Base-by-base conservation (phyloP, 1,139 yeast genomes). In the Debaryomycetaceae sp. region DNA sequence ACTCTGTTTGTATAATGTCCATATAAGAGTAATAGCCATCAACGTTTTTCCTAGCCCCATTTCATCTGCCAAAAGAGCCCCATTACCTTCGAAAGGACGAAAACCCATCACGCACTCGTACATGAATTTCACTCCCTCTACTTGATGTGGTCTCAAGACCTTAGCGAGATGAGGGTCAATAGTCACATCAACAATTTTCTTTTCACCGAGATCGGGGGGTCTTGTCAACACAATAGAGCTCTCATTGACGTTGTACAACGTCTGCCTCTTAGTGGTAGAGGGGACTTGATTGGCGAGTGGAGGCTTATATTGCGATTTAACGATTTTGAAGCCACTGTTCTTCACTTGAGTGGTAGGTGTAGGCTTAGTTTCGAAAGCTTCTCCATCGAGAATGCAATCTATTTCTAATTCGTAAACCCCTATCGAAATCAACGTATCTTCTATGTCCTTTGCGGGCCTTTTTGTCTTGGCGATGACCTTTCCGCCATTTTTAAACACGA, bases 41-140 rank as follows among this genome's bases (percentile, higher is more conserved):
- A 93, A 65, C 0, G 98, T 91, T 59, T 93, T 93, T 0, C 99
- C 99, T 24, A 93, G 70, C 0, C 99, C 99, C 99, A 93, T 93
- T 58, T 93, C 98, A 62, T 93, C 99, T 0, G 99, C 99, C 41
- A 93, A 64, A 6, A 93, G 67, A 2, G 95, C 93, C 0, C 99
- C 98, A 40, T 68, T 60, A 2, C 84, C 87, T n/a, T 67, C 60
- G 29, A 65, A 63, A 24, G 74, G 68, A 34, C 75, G 64, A 48
- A 75, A 65, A 0, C 96, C 95, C 83, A 86, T 80, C 1, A 90
- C 75, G 54, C 96, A 88, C 45, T 87, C 87, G 56, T 89, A 88
- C 55, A 93, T 68, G 57, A 93, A 93, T 42, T 65, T 63, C 0
- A 91, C 87, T 1, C 97, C 99, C 52, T 85, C 93, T 9, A 78